These are phyloP conservation scores for Cytospora piceicola DNA, from an alignment of 2,329 filamentous ascomycete genomes.

Conservation along the genomic window DNA sequence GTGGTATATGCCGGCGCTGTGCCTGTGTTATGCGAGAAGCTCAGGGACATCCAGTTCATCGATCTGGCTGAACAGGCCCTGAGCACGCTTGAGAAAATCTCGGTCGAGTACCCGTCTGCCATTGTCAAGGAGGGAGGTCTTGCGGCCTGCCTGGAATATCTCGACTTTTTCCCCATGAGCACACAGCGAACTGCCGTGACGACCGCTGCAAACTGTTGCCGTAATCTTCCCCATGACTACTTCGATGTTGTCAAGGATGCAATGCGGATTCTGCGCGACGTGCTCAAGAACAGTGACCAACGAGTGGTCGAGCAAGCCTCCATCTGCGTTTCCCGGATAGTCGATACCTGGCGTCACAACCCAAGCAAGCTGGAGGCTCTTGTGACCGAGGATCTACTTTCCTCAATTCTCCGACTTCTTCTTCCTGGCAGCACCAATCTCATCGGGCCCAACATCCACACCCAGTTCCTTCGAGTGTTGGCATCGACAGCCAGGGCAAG, in stretches of 20 bases:
- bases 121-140: slow-evolving; percentile 96
- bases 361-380: slow-evolving; percentile 88
- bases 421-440: slow-evolving; percentile 94
- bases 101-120: slow-evolving; percentile 89
- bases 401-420: slow-evolving; percentile 82
- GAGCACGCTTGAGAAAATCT: slow-evolving; percentile 97
- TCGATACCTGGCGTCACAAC: slow-evolving; percentile 94
- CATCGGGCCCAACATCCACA: slow-evolving; percentile 92
- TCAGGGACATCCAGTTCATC: slow-evolving; percentile 95
- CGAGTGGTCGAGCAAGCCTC: slow-evolving; percentile 97
- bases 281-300: slow-evolving; percentile 89
- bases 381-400: slow-evolving; percentile 84
- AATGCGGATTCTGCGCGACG: slow-evolving; percentile 92
- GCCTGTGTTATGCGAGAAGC: slow-evolving; percentile 89
- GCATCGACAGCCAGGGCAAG: slow-evolving; percentile 90
- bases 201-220: slow-evolving; percentile 96
- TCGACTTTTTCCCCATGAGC: slow-evolving; percentile 97
- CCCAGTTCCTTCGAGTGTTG: slow-evolving; percentile 89
- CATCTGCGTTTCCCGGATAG: slow-evolving; percentile 90
- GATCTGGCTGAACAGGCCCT: slow-evolving; percentile 96
- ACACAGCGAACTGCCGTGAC: slow-evolving; percentile 96
- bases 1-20: slow-evolving; percentile 98
- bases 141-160: slow-evolving; percentile 91
- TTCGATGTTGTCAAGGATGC: slow-evolving; percentile 91
- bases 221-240: slow-evolving; percentile 92